Evolutionary conservation across 495 filamentous ascomycete species (phyloP).

Genomic region (Aspergillus sparsus): DNA sequence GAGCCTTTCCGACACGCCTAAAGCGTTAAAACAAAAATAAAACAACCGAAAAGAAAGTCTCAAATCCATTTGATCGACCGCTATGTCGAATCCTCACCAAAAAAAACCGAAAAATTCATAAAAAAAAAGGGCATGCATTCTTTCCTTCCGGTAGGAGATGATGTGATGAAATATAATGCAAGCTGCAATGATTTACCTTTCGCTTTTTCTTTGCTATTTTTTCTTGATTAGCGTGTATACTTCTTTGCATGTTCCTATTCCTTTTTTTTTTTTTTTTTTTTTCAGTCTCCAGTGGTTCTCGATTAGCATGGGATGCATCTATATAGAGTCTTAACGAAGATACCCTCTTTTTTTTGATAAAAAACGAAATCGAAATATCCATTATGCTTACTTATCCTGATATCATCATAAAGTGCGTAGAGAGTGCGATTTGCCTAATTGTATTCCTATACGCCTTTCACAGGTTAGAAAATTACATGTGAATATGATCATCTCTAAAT

Average conservation of each 20-base stretch:
- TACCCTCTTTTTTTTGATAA: constrained; percentile 20
- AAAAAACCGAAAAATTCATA: background rate
- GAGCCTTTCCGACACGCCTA: constrained; percentile 51
- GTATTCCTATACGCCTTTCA: too few species aligned
- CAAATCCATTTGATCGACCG: background rate
- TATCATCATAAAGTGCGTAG: background rate
- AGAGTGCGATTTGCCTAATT: too few species aligned
- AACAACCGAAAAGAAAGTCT: constrained; percentile 16
- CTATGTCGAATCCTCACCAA: constrained; percentile 1
- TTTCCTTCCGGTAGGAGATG: background rate
- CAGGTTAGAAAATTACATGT: too few species aligned
- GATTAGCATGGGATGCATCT: constrained; percentile 19
- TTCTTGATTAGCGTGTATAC: constrained; percentile 3
- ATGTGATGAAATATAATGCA: constrained; percentile 25
- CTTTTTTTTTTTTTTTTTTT: too few species aligned
- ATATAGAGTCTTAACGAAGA: constrained; percentile 25
- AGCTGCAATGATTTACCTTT: constrained; percentile 19
- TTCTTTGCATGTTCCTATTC: too few species aligned
- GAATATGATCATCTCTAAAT: too few species aligned
- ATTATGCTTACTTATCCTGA: background rate
- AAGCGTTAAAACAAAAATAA: constrained; percentile 10
- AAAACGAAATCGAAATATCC: constrained; percentile 4
- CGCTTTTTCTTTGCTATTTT: constrained; percentile 8
- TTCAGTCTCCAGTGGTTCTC: too few species aligned
- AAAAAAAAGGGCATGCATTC: constrained; percentile 3